phyloP scores from a whole-genome alignment of 1,139 yeast genomes.

The Kodamaea suecica region DNA sequence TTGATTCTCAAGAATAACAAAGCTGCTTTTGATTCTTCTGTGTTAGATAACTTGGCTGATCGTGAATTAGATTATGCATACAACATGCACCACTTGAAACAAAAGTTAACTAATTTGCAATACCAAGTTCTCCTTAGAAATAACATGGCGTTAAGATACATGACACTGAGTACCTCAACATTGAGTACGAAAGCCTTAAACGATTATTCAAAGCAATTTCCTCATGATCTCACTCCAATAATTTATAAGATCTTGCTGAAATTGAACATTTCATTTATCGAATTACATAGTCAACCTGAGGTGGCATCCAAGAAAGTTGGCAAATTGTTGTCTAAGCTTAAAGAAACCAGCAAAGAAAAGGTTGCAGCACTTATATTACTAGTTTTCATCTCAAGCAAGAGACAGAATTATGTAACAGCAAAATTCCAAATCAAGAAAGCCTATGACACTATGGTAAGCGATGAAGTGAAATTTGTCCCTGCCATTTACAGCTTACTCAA shows the following conservation, averaged over 20 bases:
- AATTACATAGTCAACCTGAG: conserved; percentile 18
- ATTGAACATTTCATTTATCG: conserved; percentile 28
- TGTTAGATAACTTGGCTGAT: conserved; percentile 35
- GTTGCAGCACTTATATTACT: conserved; percentile 9
- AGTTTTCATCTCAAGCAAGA: conserved; percentile 6
- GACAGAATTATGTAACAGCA: conserved; percentile 8
- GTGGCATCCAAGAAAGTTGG: conserved; percentile 19
- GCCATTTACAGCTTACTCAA: conserved; percentile 22
- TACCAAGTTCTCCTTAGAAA: conserved; percentile 41
- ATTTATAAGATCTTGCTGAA: conserved; percentile 30
- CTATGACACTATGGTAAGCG: background rate
- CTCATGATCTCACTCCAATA: conserved; percentile 34
- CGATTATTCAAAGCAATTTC: conserved; percentile 22
- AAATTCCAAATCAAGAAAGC: conserved; percentile 6
- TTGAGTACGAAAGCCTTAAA: conserved; percentile 17
- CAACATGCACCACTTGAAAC: conserved; percentile 30
- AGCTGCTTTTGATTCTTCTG: conserved; percentile 20
- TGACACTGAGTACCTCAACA: conserved; percentile 34
- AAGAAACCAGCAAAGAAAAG: conserved; percentile 3
- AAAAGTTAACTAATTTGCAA: conserved; percentile 46
- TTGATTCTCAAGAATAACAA: conserved; percentile 36
- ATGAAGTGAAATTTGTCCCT: conserved; percentile 5
- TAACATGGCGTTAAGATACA: conserved; percentile 39
- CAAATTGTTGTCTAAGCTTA: conserved; percentile 17
- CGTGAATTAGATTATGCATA: conserved; percentile 45